Conservation (phyloP, 2,329 filamentous ascomycete species). For the Ramichloridium luteum region DNA sequence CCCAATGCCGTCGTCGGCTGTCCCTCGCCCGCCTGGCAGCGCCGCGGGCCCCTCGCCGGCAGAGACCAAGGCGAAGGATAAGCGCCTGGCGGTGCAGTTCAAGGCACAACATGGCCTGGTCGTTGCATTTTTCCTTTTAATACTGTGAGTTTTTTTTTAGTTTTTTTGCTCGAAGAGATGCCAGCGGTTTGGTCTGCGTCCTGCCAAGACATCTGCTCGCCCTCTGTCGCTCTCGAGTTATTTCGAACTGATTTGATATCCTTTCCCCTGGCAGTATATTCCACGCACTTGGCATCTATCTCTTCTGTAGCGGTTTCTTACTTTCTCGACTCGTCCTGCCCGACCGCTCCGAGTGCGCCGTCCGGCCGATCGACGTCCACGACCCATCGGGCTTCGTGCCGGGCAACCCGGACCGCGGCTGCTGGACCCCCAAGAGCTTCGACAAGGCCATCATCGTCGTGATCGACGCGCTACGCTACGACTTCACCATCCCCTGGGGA, state of each 20-base stretch:
- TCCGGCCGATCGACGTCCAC: slow-evolving; percentile 48
- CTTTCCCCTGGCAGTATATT: slow-evolving; percentile 41
- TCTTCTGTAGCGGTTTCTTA: slow-evolving; percentile 92
- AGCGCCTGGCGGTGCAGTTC: slow-evolving; percentile 37
- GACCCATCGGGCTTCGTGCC: slow-evolving; percentile 22
- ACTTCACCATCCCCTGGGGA: slow-evolving; percentile 77
- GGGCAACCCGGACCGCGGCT: slow-evolving; percentile 49
- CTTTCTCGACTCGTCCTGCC: slow-evolving; percentile 73
- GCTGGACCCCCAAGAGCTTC: slow-evolving; percentile 93
- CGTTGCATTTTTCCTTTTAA: slow-evolving; percentile 55
- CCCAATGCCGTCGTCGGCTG: too few species aligned
- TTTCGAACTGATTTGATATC: neutral
- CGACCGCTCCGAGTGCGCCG: slow-evolving; percentile 63
- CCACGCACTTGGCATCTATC: slow-evolving; percentile 69
- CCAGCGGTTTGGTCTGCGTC: too few species aligned
- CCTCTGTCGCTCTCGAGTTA: neutral
- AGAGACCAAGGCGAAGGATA: slow-evolving; percentile 24
- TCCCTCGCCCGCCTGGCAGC: too few species aligned
- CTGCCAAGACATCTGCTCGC: neutral
- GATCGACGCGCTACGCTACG: slow-evolving; percentile 88
- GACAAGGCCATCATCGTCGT: slow-evolving; percentile 82
- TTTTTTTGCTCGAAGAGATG: too few species aligned
- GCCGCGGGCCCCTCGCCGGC: too few species aligned
- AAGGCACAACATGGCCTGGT: slow-evolving; percentile 41
- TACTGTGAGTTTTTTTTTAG: too few species aligned